These are phyloP conservation scores for Termitomyces heimii DNA, from an alignment of 768 basidiomycete species.

Conservation along the genomic window DNA sequence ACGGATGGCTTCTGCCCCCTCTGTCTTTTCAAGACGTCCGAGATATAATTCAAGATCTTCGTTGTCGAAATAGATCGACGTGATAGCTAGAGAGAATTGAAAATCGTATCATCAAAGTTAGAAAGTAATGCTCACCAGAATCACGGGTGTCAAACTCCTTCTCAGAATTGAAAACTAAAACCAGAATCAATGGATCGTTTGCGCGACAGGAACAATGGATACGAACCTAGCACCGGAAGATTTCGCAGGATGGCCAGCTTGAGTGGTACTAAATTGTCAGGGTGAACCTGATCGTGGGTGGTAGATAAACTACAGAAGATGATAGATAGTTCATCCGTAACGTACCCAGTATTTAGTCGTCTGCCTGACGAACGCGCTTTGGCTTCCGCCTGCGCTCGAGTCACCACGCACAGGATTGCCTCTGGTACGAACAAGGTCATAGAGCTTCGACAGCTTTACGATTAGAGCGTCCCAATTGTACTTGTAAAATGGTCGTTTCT, in stretches of 20 bases:
- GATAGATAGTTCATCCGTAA: background rate
- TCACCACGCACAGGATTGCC: slow-evolving; percentile 95
- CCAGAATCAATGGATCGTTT: background rate
- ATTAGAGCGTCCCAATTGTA: slow-evolving; percentile 96
- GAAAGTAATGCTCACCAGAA: slow-evolving; percentile 41
- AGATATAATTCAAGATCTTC: slow-evolving; percentile 94
- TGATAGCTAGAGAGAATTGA: slow-evolving; percentile 60
- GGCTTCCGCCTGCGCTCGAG: slow-evolving; percentile 87
- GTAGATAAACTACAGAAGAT: background rate
- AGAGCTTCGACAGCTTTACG: slow-evolving; percentile 91
- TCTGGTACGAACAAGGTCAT: slow-evolving; percentile 91
- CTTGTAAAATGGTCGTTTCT: slow-evolving; percentile 94
- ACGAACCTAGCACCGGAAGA: slow-evolving; percentile 84
- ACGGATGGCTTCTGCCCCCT: slow-evolving; percentile 96
- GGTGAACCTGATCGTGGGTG: slow-evolving; percentile 52
- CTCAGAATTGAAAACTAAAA: slow-evolving; percentile 82
- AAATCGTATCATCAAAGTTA: background rate
- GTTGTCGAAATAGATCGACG: slow-evolving; percentile 96
- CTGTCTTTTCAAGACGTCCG: slow-evolving; percentile 95
- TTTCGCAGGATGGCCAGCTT: slow-evolving; percentile 91
- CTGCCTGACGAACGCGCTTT: slow-evolving; percentile 97
- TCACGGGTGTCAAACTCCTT: slow-evolving; percentile 89
- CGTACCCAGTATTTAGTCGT: slow-evolving; percentile 98
- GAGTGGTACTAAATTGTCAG: slow-evolving; percentile 89
- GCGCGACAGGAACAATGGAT: background rate